A percentile compares a stretch with the other conserved stretches of the same genome.
These are phyloP conservation scores for Leptoxyphium fumago DNA, from an alignment of 2,329 filamentous ascomycete genomes.

Conservation along the genomic window DNA sequence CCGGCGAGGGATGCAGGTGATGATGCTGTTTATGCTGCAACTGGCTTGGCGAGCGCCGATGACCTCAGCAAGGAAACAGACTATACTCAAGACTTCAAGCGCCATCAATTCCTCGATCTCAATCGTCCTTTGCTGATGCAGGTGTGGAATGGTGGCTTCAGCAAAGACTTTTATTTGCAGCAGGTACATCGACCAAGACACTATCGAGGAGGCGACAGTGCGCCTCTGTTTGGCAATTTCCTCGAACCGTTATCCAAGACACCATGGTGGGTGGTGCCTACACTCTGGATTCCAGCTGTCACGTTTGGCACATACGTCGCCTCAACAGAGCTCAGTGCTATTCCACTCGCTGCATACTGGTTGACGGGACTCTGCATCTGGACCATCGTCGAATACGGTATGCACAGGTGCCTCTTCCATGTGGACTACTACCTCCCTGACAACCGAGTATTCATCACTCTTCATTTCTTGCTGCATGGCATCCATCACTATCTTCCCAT, in stretches of 20 bases:
- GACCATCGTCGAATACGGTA: constrained; percentile 75
- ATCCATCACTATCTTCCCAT: constrained; percentile 99
- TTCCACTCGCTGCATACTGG: constrained; percentile 45
- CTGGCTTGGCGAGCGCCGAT: constrained; percentile 79
- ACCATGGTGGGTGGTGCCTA: constrained; percentile 81
- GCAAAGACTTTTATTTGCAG: constrained; percentile 90
- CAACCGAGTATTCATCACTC: constrained; percentile 70
- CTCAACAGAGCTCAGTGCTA: constrained; percentile 40
- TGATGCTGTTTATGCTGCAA: constrained; percentile 41
- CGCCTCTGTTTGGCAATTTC: constrained; percentile 93
- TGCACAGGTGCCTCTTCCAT: constrained; percentile 90
- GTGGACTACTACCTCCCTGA: constrained; percentile 87
- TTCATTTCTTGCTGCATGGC: constrained; percentile 89
- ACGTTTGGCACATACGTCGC: constrained; percentile 57
- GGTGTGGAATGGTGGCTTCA: constrained; percentile 76
- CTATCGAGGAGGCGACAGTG: constrained; percentile 84
- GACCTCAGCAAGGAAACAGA: constrained; percentile 84
- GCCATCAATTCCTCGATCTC: constrained; percentile 86
- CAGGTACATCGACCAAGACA: constrained; percentile 92
- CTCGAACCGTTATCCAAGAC: constrained; percentile 95
- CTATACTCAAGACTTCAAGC: constrained; percentile 58
- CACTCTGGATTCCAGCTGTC: constrained; percentile 70
- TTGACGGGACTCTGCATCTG: constrained; percentile 60
- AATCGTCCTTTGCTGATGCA: constrained; percentile 73
- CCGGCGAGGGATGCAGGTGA: constrained; percentile 8